phyloP scores from a whole-genome alignment of 306 rosid genomes.

The Casuarina glauca region DNA sequence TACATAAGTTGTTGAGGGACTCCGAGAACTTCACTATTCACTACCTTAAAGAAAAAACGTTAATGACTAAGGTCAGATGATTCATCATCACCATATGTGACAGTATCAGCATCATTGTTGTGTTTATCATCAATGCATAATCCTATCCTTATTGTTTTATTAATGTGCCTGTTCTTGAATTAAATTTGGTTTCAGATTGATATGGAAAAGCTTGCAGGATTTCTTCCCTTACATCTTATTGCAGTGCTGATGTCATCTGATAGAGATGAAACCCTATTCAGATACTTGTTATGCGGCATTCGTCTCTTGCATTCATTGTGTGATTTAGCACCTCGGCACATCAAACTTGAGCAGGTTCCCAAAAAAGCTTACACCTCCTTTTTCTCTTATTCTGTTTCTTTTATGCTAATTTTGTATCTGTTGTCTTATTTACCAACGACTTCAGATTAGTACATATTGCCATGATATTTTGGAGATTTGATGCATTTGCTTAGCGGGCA shows the following conservation, averaged over 20 bases:
- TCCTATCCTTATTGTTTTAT: slow-evolving; percentile 14
- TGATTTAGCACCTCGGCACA: slow-evolving; percentile 80
- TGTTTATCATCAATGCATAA: slow-evolving; percentile 1
- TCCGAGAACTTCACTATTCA: slow-evolving; percentile 67
- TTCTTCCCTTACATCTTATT: slow-evolving; percentile 81
- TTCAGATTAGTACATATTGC: neutral
- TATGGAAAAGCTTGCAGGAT: slow-evolving; percentile 74
- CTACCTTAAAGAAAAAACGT: slow-evolving; percentile 47
- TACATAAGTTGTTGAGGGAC: slow-evolving; percentile 66
- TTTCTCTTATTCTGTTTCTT: slow-evolving; percentile 24
- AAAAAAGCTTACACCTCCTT: neutral
- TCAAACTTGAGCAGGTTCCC: slow-evolving; percentile 86
- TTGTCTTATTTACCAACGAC: slow-evolving; percentile 2
- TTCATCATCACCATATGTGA: neutral
- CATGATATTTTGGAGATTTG: neutral
- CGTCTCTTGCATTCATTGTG: slow-evolving; percentile 88
- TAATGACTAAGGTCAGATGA: slow-evolving; percentile 53
- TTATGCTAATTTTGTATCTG: slow-evolving; percentile 13
- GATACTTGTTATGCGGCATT: slow-evolving; percentile 66
- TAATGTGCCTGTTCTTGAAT: slow-evolving; percentile 28
- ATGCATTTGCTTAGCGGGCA: neutral
- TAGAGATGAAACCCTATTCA: slow-evolving; percentile 58
- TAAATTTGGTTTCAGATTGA: slow-evolving; percentile 61
- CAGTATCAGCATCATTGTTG: slow-evolving; percentile 13
- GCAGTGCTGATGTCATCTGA: slow-evolving; percentile 56